Evolutionary conservation across 805 yeast species (phyloP).

Genomic region (Candida silvicultrix): DNA sequence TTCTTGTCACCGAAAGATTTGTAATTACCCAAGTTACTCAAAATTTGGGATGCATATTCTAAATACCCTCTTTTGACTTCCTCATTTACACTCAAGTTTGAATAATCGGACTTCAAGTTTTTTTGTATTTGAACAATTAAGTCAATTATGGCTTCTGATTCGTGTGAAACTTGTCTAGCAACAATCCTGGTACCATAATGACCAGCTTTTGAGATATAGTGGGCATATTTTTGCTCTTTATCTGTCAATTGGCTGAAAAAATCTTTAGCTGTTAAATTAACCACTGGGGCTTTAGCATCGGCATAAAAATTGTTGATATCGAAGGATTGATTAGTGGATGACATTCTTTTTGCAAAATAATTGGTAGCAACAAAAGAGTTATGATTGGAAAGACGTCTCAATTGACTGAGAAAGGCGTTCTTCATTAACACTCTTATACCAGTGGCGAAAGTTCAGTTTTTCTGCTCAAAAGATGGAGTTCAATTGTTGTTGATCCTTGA

Average conservation of each 20-base stretch:
- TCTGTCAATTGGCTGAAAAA: slow-evolving; percentile 62
- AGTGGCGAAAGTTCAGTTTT: neutral
- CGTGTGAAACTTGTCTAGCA: slow-evolving; percentile 75
- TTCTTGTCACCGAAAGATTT: slow-evolving; percentile 87
- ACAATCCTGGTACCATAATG: slow-evolving; percentile 81
- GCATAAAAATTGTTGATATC: slow-evolving; percentile 31
- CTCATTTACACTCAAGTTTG: slow-evolving; percentile 29
- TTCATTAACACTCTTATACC: neutral
- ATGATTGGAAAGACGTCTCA: slow-evolving; percentile 3
- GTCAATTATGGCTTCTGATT: slow-evolving; percentile 71
- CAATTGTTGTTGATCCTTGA: neutral
- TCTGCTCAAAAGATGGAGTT: neutral
- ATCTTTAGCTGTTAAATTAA: slow-evolving; percentile 58
- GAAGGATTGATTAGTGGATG: slow-evolving; percentile 2
- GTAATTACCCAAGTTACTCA: slow-evolving; percentile 70
- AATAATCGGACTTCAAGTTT: slow-evolving; percentile 41
- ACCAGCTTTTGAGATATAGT: slow-evolving; percentile 75
- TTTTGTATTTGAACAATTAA: slow-evolving; percentile 55
- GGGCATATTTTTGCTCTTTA: slow-evolving; percentile 68
- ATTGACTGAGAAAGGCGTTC: neutral
- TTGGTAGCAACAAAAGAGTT: neutral
- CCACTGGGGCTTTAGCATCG: slow-evolving; percentile 63
- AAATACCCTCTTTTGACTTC: slow-evolving; percentile 41
- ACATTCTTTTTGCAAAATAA: slow-evolving; percentile 5
- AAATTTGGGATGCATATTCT: slow-evolving; percentile 71